phyloP scores from a whole-genome alignment of 2,329 filamentous ascomycete genomes.

The Fusarium hainanense region DNA sequence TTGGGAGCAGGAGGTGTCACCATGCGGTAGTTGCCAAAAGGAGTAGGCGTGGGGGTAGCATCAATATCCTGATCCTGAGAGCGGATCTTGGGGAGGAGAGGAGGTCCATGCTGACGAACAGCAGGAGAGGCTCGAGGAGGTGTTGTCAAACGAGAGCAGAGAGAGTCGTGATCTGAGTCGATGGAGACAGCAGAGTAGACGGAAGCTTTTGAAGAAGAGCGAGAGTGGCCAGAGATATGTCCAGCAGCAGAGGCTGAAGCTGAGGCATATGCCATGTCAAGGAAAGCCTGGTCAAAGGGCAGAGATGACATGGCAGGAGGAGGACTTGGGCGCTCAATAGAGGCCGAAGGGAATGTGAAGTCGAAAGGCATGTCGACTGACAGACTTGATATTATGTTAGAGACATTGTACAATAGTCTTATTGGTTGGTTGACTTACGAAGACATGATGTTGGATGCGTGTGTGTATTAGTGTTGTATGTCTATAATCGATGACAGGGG shows the following conservation, averaged over 20 bases:
- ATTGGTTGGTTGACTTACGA: conserved; percentile 46
- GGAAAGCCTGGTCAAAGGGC: conserved; percentile 66
- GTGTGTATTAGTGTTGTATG: conserved; percentile 41
- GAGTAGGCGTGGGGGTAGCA: conserved; percentile 67
- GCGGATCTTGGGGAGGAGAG: conserved; percentile 86
- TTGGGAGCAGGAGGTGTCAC: conserved; percentile 45
- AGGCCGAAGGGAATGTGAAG: conserved; percentile 63
- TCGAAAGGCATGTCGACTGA: conserved; percentile 71
- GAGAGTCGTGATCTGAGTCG: conserved; percentile 69
- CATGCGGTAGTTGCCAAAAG: conserved; percentile 53
- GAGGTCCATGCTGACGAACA: conserved; percentile 80
- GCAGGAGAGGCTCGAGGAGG: conserved; percentile 74
- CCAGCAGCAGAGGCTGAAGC: conserved; percentile 39
- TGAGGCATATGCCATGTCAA: conserved; percentile 62
- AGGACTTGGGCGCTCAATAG: conserved; percentile 48
- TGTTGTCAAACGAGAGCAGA: conserved; percentile 75
- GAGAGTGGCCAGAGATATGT: conserved; percentile 62
- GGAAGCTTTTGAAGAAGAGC: conserved; percentile 73
- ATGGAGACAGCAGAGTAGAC: conserved; percentile 70
- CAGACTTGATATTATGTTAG: conserved; percentile 59
- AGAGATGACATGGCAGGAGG: conserved; percentile 52
- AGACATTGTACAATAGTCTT: conserved; percentile 8
- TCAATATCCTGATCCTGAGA: conserved; percentile 83
- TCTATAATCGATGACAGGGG: conserved; percentile 33
- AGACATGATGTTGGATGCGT: conserved; percentile 47